A percentile compares a stretch with the other conserved stretches of the same genome.
These are phyloP conservation scores for Citrus mangshanensis DNA, from an alignment of 345 rosid genomes.

Conservation along the genomic window DNA sequence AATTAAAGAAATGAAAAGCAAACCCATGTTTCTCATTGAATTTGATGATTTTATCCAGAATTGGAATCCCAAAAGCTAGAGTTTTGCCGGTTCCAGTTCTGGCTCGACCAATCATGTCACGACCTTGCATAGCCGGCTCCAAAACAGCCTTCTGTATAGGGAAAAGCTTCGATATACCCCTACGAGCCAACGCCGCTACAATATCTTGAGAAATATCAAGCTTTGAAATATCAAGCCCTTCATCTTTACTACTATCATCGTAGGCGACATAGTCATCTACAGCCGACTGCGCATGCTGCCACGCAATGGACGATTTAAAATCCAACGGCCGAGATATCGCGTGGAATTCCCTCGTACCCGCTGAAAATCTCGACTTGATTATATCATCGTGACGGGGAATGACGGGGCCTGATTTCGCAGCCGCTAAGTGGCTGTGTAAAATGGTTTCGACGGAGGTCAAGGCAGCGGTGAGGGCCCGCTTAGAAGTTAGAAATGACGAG, in stretches of 20 bases:
- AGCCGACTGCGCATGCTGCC: slow-evolving; percentile 46
- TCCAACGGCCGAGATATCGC: slow-evolving; percentile 44
- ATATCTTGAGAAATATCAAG: slow-evolving; percentile 78
- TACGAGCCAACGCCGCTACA: slow-evolving; percentile 58
- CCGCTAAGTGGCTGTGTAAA: slow-evolving; percentile 14
- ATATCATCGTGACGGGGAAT: slow-evolving; percentile 9
- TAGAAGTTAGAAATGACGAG: slow-evolving; percentile 26
- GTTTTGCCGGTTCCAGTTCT: slow-evolving; percentile 98
- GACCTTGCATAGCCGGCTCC: slow-evolving; percentile 97
- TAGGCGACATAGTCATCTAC: slow-evolving; percentile 37
- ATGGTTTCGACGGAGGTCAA: slow-evolving; percentile 24
- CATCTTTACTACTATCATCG: slow-evolving; percentile 45
- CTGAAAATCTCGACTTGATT: neutral
- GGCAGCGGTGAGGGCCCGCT: slow-evolving; percentile 32
- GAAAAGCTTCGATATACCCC: slow-evolving; percentile 68
- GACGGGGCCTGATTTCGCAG: slow-evolving; percentile 10
- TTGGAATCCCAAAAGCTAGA: slow-evolving; percentile 94
- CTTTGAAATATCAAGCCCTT: slow-evolving; percentile 63
- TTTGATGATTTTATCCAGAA: slow-evolving; percentile 71
- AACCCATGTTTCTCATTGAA: slow-evolving; percentile 88
- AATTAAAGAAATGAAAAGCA: slow-evolving; percentile 16
- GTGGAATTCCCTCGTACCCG: slow-evolving; percentile 41
- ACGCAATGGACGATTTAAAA: slow-evolving; percentile 39
- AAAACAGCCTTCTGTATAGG: slow-evolving; percentile 98
- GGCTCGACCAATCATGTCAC: slow-evolving; percentile 90